Evolutionary conservation across 768 basidiomycete genomes (phyloP).

Genomic region (Tricholoma terreum): DNA sequence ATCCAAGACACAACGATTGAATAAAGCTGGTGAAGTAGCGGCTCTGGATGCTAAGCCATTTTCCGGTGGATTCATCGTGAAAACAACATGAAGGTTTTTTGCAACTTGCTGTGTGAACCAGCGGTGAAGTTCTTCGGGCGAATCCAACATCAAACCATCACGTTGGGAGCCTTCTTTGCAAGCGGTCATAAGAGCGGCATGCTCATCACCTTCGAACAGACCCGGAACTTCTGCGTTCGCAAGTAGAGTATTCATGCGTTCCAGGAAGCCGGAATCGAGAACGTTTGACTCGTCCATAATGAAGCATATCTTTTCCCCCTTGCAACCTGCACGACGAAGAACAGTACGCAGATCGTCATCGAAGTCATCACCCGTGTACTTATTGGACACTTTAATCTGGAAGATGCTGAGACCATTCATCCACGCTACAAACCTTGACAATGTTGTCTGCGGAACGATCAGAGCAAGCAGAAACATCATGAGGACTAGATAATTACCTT

Average conservation of each 20-base stretch:
- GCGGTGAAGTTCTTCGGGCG: slow-evolving; percentile 93
- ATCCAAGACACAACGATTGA: slow-evolving; percentile 98
- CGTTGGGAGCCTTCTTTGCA: slow-evolving; percentile 99
- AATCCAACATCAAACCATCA: slow-evolving; percentile 97
- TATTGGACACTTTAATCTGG: slow-evolving; percentile 99
- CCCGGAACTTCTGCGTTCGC: slow-evolving; percentile 99
- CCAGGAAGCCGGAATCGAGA: slow-evolving; percentile 96
- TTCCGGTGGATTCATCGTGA: slow-evolving; percentile 98
- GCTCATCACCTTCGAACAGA: slow-evolving; percentile 99
- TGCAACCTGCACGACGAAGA: slow-evolving; percentile 92
- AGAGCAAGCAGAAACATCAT: slow-evolving; percentile 3
- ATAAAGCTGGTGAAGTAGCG: slow-evolving; percentile 95
- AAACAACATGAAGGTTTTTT: slow-evolving; percentile 96
- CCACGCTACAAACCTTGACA: slow-evolving; percentile 99
- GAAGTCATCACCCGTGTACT: slow-evolving; percentile 97
- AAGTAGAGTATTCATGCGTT: slow-evolving; percentile 99
- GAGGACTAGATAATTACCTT: slow-evolving; percentile 58
- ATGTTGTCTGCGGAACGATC: slow-evolving; percentile 66
- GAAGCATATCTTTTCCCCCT: slow-evolving; percentile 99
- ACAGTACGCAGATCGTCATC: slow-evolving; percentile 96
- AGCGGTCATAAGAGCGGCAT: slow-evolving; percentile 96
- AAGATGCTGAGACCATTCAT: slow-evolving; percentile 99
- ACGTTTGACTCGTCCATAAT: slow-evolving; percentile 99
- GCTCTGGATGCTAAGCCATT: slow-evolving; percentile 94
- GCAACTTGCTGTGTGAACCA: slow-evolving; percentile 99